Base-by-base conservation (phyloP, 768 basidiomycete genomes). In the Phylloporus rhodoxanthus region DNA sequence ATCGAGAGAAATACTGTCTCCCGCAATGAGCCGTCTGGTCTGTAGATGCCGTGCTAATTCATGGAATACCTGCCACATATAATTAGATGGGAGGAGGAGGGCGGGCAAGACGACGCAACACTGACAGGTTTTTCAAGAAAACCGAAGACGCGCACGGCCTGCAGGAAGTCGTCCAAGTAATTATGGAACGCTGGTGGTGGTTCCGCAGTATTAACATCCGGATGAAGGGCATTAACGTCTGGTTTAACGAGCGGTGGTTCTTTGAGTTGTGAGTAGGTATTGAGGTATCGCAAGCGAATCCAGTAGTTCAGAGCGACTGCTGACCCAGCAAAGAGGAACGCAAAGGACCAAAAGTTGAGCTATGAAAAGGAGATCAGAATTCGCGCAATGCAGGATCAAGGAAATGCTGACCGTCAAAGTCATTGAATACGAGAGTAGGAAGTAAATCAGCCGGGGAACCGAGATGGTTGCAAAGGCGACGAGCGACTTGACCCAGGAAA, bases 1-100 rank as follows among this genome's bases (percentile, higher is more conserved):
- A 57, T 93, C 87, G 4, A 97, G 77, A 25, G 89, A 86, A 51
- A 97, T 77, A 44, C 88, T 95, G 59, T 99, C 96, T 4, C 96
- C 95, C 5, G 96, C 96, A 45, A 96, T 88, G 19, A 99, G 73
- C n/a, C 94, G 75, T 53, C 92, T 79, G 2, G 96, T 99, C 67
- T 98, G 95, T 14, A 99, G 72, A 70, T 99, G 93, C 46, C 96
- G 78, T 1, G 93, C 93, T 42, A 99, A 80, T 71, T 99, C 96
- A 60, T 98, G 95, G 64, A 99, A 99, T 23, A 93, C 89, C 90
- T 91, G 38, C 1, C 36, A 25, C 10, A 11, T 42, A 42, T 3
- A 41, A 44, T 50, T 38, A 30, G 32, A 29, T 32, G n/a, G 32
- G 15, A 17, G 23, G 28, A 25, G 30, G 43, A n/a, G 10, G 5